phyloP scores from a whole-genome alignment of 169 alveolate species.

The Plasmodium vinckei region DNA sequence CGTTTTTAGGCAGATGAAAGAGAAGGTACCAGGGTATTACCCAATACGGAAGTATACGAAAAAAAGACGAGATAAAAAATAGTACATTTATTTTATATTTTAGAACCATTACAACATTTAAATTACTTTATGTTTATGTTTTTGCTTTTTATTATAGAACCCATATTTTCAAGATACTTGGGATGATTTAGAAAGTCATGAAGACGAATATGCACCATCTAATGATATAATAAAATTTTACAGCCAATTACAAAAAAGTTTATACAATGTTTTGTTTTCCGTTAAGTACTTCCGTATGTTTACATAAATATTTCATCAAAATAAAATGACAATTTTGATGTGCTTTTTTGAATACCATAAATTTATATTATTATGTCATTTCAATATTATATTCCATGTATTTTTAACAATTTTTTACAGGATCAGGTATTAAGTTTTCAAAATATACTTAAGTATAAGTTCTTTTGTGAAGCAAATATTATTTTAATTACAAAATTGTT shows the following conservation, averaged over 20 bases:
- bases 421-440: neutral
- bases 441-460: neutral
- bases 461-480: neutral
- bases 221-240: slow-evolving; percentile 42
- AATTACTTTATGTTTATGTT: neutral
- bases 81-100: neutral
- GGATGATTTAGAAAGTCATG: slow-evolving; percentile 41
- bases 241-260: slow-evolving; percentile 35
- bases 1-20: slow-evolving; percentile 6
- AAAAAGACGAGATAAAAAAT: neutral
- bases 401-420: neutral
- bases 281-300: slow-evolving; percentile 71
- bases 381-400: neutral
- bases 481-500: neutral
- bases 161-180: slow-evolving; percentile 53
- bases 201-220: slow-evolving; percentile 63
- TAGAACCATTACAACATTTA: neutral
- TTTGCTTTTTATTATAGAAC: slow-evolving; percentile 6
- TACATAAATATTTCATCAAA: neutral
- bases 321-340: neutral
- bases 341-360: neutral
- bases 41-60: slow-evolving; percentile 5
- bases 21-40: neutral
- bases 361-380: neutral
- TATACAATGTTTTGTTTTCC: slow-evolving; percentile 61